A percentile compares a stretch with the other conserved stretches of the same genome.
Conservation (phyloP, 2,329 filamentous ascomycete species). For the Pseudogymnoascus sp. region DNA sequence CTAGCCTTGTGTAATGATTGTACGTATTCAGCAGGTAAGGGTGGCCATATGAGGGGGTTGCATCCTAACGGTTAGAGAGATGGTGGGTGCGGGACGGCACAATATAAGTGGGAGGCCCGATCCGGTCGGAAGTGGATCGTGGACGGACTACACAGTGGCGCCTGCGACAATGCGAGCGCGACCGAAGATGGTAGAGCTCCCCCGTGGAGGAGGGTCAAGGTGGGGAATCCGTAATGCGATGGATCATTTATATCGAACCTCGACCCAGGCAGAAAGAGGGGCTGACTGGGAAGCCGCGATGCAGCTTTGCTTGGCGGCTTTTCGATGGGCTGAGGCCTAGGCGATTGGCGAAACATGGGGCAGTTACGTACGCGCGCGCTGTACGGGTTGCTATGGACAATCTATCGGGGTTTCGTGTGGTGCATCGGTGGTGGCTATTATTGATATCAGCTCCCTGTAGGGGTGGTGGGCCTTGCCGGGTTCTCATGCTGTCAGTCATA, state of each 20-base stretch:
- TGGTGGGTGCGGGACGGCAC: not conserved
- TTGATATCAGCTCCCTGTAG: not conserved
- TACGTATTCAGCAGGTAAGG: not conserved
- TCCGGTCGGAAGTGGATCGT: conserved; percentile 4
- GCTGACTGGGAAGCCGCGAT: not conserved
- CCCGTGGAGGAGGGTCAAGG: not conserved
- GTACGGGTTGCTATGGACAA: not conserved
- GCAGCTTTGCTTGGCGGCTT: not conserved
- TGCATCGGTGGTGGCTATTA: not conserved
- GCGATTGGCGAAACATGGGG: conserved; percentile 1
- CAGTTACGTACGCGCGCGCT: not conserved
- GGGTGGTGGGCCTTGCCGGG: not conserved
- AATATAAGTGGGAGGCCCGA: conserved; percentile 5
- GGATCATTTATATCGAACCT: not conserved
- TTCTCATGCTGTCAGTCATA: not conserved
- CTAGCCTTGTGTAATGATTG: not conserved
- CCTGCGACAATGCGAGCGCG: not conserved
- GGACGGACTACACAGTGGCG: not conserved
- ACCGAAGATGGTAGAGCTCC: conserved; percentile 1
- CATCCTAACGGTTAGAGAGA: not conserved
- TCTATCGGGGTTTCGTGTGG: conserved; percentile 3
- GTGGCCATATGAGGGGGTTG: not conserved
- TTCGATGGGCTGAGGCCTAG: not conserved
- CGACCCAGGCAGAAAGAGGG: not conserved
- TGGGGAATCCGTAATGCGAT: not conserved